Conservation (phyloP, 2,329 filamentous ascomycete genomes). For the Sporothrix euskadiensis region DNA sequence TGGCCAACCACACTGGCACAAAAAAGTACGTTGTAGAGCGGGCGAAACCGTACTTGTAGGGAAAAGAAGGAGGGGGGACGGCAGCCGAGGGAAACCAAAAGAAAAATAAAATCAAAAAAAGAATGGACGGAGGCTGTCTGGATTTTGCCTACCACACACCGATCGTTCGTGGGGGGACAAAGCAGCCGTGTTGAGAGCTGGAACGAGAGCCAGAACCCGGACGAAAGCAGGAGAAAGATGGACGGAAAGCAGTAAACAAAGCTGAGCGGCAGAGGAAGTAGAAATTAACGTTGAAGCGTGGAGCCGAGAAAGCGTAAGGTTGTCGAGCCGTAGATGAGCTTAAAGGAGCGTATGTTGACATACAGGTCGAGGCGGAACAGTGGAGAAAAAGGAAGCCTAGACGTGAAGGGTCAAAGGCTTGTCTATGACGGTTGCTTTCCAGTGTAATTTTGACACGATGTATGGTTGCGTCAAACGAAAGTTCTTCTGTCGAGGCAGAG, state of each 20-base stretch:
- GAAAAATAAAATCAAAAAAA: neutral
- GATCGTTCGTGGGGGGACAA: slow-evolving; percentile 14
- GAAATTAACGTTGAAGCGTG: neutral
- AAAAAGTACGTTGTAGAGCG: neutral
- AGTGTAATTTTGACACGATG: neutral
- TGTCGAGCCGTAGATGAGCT: neutral
- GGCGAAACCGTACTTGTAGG: neutral
- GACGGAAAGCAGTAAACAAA: neutral
- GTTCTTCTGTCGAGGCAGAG: neutral
- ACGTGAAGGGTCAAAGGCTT: neutral
- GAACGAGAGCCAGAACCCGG: neutral
- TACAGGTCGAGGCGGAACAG: neutral
- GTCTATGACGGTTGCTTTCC: neutral
- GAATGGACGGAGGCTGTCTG: neutral
- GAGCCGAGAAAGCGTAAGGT: neutral
- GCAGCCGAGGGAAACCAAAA: neutral
- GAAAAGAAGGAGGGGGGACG: neutral
- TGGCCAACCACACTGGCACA: neutral
- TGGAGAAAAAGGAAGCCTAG: neutral
- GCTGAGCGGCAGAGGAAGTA: neutral
- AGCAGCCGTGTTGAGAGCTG: neutral
- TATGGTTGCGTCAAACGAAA: neutral
- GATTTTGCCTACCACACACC: neutral
- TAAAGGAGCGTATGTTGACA: neutral
- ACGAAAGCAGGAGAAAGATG: neutral